These are phyloP conservation scores for Vitis hybrid DNA, from an alignment of 177 flowering plant species.

Conservation along the genomic window DNA sequence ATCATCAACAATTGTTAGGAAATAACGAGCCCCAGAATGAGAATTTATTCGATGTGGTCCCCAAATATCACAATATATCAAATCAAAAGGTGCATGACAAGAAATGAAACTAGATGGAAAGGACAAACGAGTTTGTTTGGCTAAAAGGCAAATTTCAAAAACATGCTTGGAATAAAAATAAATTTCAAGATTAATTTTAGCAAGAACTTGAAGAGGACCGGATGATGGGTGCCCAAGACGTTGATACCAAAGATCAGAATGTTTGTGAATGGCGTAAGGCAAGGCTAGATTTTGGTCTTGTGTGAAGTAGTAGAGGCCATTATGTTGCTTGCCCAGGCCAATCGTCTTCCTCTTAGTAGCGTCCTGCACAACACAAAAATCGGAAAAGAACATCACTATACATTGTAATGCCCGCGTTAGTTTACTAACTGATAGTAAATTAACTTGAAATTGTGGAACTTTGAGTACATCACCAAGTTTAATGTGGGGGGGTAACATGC, in stretches of 20 bases:
- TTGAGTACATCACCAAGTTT: too few relatives aligned
- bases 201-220: neutral
- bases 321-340: too few relatives aligned
- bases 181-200: neutral
- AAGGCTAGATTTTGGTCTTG: too few relatives aligned
- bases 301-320: too few relatives aligned
- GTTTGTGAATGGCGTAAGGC: neutral
- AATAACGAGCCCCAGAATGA: slow-evolving; percentile 11
- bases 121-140: slow-evolving; percentile 11
- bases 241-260: slow-evolving; percentile 11
- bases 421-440: too few relatives aligned
- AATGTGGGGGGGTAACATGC: neutral
- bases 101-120: slow-evolving; percentile 7
- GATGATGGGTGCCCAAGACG: slow-evolving; percentile 18
- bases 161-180: neutral
- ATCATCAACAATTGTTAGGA: slow-evolving; percentile 29
- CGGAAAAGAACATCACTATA: too few relatives aligned
- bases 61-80: neutral
- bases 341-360: too few relatives aligned
- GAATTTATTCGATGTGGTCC: neutral
- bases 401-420: too few relatives aligned
- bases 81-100: slow-evolving; percentile 7
- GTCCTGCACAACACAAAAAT: too few relatives aligned
- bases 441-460: too few relatives aligned
- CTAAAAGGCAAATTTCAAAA: neutral